Percentiles rank a stretch among this genome's conserved stretches.
These are phyloP conservation scores for Botrytis sinoallii DNA, from an alignment of 2,329 filamentous ascomycete species.

Conservation along the genomic window DNA sequence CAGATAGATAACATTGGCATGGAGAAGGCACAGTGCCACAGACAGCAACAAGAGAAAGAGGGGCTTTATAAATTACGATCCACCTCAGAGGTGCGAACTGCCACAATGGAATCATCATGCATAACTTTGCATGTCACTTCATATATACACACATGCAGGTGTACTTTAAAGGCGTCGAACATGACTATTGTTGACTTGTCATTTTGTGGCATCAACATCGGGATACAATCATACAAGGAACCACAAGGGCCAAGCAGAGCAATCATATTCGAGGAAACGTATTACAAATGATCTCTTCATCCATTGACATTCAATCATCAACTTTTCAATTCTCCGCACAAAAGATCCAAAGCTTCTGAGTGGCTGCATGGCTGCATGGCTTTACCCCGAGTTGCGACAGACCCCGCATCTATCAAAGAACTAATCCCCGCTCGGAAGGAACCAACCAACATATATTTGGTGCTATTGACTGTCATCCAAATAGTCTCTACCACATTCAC, in stretches of 20 bases:
- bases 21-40: not conserved
- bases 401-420: not conserved
- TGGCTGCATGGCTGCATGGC: not conserved
- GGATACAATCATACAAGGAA: not conserved
- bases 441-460: not conserved
- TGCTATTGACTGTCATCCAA: not conserved
- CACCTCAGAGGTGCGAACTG: not conserved
- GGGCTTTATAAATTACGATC: not conserved
- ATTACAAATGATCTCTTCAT: not conserved
- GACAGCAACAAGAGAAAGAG: not conserved
- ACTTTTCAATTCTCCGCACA: not conserved
- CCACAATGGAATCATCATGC: not conserved
- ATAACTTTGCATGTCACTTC: not conserved
- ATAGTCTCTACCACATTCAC: not conserved
- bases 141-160: not conserved
- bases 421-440: not conserved
- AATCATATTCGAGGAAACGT: not conserved
- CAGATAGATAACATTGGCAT: not conserved
- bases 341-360: not conserved
- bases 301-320: not conserved
- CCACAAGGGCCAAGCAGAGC: not conserved
- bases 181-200: not conserved
- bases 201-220: not conserved
- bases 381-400: slow-evolving; percentile 2
- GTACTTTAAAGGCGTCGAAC: not conserved